These are phyloP conservation scores for Colletotrichum australisinense DNA, from an alignment of 2,329 filamentous ascomycete genomes.

Conservation along the genomic window DNA sequence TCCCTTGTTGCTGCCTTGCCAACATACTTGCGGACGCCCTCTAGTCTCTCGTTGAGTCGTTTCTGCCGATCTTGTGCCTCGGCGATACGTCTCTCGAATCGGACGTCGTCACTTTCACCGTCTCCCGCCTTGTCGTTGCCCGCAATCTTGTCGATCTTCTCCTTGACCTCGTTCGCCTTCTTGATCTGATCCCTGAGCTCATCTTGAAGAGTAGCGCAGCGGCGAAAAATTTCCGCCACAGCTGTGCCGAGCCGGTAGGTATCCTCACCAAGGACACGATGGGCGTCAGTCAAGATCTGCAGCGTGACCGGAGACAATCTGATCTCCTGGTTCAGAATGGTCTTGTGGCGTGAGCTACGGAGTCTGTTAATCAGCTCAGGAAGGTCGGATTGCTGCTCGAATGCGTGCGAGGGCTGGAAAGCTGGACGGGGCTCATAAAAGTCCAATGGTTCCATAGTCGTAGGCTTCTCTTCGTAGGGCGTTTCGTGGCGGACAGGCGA, in stretches of 20 bases:
- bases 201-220: conserved; percentile 74
- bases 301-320: conserved; percentile 78
- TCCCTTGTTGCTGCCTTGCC: conserved; percentile 55
- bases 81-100: conserved; percentile 69
- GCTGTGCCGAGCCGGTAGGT: conserved; percentile 76
- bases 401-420: conserved; percentile 71
- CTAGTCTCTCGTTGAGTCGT: conserved; percentile 68
- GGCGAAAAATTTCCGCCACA: conserved; percentile 78
- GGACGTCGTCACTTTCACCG: conserved; percentile 63
- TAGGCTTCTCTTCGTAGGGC: conserved; percentile 54
- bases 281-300: conserved; percentile 77
- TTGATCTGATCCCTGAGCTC: conserved; percentile 76
- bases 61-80: conserved; percentile 66
- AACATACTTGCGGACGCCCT: conserved; percentile 62
- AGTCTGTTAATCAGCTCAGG: conserved; percentile 66
- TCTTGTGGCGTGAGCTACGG: conserved; percentile 69
- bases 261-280: conserved; percentile 77
- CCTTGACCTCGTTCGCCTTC: conserved; percentile 73
- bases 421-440: conserved; percentile 73
- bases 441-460: conserved; percentile 59
- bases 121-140: conserved; percentile 66
- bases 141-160: conserved; percentile 74
- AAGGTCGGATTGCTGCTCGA: conserved; percentile 68
- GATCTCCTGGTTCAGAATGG: conserved; percentile 74
- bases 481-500: conserved; percentile 55